Base-by-base conservation (phyloP, 1,284 basidiomycete genomes). In the Trichosporon sp. region DNA sequence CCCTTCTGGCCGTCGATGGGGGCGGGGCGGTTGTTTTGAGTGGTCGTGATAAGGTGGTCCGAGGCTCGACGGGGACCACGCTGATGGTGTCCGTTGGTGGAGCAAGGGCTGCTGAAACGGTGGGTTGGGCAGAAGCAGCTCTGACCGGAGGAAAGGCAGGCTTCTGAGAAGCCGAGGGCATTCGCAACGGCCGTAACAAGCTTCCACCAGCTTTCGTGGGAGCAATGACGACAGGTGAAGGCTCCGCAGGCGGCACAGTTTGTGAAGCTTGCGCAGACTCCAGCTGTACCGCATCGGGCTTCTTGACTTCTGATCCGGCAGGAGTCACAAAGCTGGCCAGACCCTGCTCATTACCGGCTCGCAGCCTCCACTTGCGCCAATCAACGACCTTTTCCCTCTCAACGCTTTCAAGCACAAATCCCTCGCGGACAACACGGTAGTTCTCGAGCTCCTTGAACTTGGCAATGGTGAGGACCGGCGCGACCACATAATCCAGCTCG, bases 361-460 rank as follows among this genome's bases (percentile, higher is more conserved):
- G 70, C 66, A 84, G 70, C 37, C 81, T 80, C 78, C 78, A 84
- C 46, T 70, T 77, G 16, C 75, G 73, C 83, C 83, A 84, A 71
- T 84, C 82, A 19, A 83, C 72, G n/a, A 96, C 85, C 8, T 84
- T 82, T 0, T 89, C 90, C 7, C 87, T 87, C 70, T 89, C 85
- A 35, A 88, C 88, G 75, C 92, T 94, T 37, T 94, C 89, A 10
- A 91, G 85, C 7, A 99, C 87, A 94, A 96, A 99, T 71, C 91
- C 90, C 0, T 94, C 94, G 43, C 86, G 86, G 37, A 92, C 94
- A 11, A 98, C 91, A 79, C 93, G 96, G 89, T 96, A 92, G 4
- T 61, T 35, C 78, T 91, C 88, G 82, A 96, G 97, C 77, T 97
- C 94, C 64, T 89, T 88, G 65, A 93, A 88, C 84, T 98, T 98